These are phyloP conservation scores for Trypanosoma rangeli DNA, from an alignment of 208 protist species.

Conservation along the genomic window DNA sequence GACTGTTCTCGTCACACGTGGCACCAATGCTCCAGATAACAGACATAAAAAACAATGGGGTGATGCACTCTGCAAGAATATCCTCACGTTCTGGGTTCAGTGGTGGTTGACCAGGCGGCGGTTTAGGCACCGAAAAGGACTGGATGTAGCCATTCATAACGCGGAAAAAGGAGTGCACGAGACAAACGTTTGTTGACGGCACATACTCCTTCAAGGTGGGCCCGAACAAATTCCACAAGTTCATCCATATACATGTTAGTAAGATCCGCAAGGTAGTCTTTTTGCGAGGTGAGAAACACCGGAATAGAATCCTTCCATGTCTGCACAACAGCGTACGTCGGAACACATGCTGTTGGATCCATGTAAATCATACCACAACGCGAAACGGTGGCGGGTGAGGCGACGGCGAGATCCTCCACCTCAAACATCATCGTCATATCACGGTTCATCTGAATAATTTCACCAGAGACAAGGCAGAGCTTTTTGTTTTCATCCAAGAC, in stretches of 20 bases:
- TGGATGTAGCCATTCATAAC: conserved; percentile 92
- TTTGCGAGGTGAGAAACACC: conserved; percentile 72
- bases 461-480: conserved; percentile 94
- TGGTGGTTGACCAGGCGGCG: conserved; percentile 28
- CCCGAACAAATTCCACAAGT: conserved; percentile 85
- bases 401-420: conserved; percentile 95
- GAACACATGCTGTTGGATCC: conserved; percentile 92
- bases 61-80: conserved; percentile 51
- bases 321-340: conserved; percentile 54
- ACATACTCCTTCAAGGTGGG: conserved; percentile 91
- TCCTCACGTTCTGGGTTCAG: conserved; percentile 47
- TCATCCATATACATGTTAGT: conserved; percentile 79
- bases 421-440: conserved; percentile 98
- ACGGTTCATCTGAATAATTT: conserved; percentile 95
- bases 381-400: conserved; percentile 97
- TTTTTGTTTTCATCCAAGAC: conserved; percentile 97
- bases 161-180: conserved; percentile 92
- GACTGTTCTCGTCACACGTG: conserved; percentile 87
- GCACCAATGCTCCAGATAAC: conserved; percentile 96
- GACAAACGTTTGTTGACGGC: conserved; percentile 91
- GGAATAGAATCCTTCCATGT: conserved; percentile 89
- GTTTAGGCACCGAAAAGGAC: conserved; percentile 48
- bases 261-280: conserved; percentile 53
- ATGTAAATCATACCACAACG: conserved; percentile 99
- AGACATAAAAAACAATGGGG: conserved; percentile 95